phyloP scores from a whole-genome alignment of 352 stramenopile species.

The Phytophthora cajani region DNA sequence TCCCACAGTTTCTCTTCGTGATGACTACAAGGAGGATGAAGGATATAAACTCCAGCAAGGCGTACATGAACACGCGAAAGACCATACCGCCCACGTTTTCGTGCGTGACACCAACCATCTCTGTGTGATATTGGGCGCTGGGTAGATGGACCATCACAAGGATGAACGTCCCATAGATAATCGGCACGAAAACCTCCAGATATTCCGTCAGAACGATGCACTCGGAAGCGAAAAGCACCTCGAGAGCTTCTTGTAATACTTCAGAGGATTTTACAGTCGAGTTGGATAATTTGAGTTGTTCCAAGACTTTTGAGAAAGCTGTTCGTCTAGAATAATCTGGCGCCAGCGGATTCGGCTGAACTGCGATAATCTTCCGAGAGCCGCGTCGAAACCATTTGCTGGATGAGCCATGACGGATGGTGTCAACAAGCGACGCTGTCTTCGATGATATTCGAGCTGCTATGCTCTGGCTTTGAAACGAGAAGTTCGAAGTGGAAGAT shows the following conservation, averaged over 20 bases:
- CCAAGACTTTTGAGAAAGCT: neutral
- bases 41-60: slow-evolving; percentile 31
- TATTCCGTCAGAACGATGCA: slow-evolving; percentile 51
- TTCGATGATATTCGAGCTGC: neutral
- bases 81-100: slow-evolving; percentile 2
- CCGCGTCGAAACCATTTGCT: neutral
- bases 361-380: neutral
- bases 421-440: neutral
- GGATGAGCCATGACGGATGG: neutral
- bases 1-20: slow-evolving; percentile 14
- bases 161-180: slow-evolving; percentile 34
- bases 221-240: slow-evolving; percentile 17
- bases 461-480: neutral
- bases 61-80: slow-evolving; percentile 30
- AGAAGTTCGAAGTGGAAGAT: neutral
- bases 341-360: neutral
- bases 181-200: slow-evolving; percentile 41
- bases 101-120: slow-evolving; percentile 22
- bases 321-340: neutral
- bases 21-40: slow-evolving; percentile 29
- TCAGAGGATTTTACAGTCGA: neutral
- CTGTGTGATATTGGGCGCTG: slow-evolving; percentile 43
- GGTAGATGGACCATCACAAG: slow-evolving; percentile 25
- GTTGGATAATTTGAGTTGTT: neutral
- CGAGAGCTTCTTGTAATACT: neutral